phyloP scores from a whole-genome alignment of 1,139 yeast species.

The Candida sanyaensis region DNA sequence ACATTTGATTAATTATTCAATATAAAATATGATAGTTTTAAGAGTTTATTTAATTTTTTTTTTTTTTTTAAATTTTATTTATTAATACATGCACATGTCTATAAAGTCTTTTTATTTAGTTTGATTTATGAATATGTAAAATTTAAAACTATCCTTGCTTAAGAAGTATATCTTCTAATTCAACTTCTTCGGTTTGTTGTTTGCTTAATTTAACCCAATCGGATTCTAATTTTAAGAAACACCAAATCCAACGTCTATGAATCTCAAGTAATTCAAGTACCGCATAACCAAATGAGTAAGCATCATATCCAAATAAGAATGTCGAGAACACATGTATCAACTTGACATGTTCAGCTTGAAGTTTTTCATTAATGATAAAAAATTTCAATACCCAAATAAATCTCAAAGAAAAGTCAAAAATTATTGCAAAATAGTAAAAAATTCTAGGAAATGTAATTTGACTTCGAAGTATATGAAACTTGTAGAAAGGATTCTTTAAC shows the following conservation, averaged over 20 bases:
- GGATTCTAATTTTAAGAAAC: slow-evolving; percentile 77
- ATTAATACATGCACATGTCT: not conserved
- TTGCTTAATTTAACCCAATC: slow-evolving; percentile 54
- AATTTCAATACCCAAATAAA: slow-evolving; percentile 73
- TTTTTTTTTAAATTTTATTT: not conserved
- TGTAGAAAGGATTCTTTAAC: slow-evolving; percentile 4
- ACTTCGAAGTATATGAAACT: slow-evolving; percentile 10
- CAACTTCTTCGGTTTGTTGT: slow-evolving; percentile 22
- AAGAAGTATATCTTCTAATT: slow-evolving; percentile 14
- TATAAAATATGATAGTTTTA: not conserved
- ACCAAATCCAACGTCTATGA: slow-evolving; percentile 86
- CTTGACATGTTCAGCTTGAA: slow-evolving; percentile 14
- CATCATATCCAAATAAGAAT: slow-evolving; percentile 44
- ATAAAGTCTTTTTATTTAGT: not conserved
- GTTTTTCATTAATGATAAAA: slow-evolving; percentile 32
- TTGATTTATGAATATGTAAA: slow-evolving; percentile 2
- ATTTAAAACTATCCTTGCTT: not conserved
- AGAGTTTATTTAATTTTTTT: not conserved
- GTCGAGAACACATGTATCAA: slow-evolving; percentile 22
- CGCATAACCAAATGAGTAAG: slow-evolving; percentile 62
- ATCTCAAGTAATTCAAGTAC: slow-evolving; percentile 72
- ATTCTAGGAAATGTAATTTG: slow-evolving; percentile 9
- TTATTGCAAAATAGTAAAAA: slow-evolving; percentile 55
- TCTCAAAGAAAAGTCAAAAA: slow-evolving; percentile 62
- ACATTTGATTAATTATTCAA: not conserved